Conservation (phyloP, 108 stramenopile genomes). For the Ochromonas danica region DNA sequence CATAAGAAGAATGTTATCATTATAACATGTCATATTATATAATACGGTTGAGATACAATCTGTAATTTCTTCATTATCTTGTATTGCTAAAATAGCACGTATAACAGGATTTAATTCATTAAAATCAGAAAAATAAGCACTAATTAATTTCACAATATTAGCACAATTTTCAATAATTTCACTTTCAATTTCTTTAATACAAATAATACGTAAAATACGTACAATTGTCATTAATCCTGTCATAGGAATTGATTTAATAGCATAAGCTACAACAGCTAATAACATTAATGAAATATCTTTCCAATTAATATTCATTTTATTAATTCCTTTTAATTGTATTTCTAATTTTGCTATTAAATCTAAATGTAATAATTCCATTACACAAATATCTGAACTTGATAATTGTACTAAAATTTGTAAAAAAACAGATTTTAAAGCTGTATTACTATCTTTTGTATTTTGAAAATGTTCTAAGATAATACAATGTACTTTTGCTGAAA, state of each 20-base stretch:
- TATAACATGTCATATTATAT: constrained; percentile 12
- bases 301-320: background rate
- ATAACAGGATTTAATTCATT: background rate
- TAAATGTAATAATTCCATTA: background rate
- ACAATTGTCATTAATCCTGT: background rate
- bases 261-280: constrained; percentile 26
- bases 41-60: constrained; percentile 29
- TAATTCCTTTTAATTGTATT: background rate
- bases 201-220: background rate
- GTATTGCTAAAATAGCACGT: background rate
- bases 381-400: background rate
- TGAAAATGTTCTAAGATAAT: background rate
- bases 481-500: background rate
- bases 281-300: constrained; percentile 25
- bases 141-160: constrained; percentile 1
- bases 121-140: background rate
- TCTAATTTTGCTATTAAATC: background rate
- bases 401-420: constrained; percentile 22
- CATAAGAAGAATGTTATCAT: background rate
- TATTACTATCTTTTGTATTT: background rate
- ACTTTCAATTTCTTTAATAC: background rate
- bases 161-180: constrained; percentile 35
- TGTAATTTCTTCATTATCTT: background rate
- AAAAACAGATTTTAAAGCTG: constrained; percentile 11
- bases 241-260: background rate